phyloP scores from a whole-genome alignment of 768 basidiomycete species.

The Coprinopsis strossmayeri region DNA sequence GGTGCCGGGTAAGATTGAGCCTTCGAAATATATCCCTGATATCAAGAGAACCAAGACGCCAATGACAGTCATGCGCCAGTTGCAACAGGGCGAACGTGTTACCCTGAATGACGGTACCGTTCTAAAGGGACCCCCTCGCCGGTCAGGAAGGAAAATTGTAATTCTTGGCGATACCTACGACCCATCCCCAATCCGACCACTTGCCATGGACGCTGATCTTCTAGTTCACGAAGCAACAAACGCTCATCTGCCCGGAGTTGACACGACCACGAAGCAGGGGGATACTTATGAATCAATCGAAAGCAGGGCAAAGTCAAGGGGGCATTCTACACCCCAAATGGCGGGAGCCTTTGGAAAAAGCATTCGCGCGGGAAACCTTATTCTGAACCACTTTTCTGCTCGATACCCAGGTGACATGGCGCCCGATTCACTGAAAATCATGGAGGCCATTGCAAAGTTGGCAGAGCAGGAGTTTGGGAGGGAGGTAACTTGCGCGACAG shows the following conservation, averaged over 20 bases:
- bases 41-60: constrained; percentile 66
- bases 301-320: constrained; percentile 60
- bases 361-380: constrained; percentile 53
- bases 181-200: constrained; percentile 54
- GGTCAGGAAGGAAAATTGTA: constrained; percentile 68
- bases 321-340: constrained; percentile 91
- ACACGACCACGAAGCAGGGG: constrained; percentile 46
- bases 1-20: constrained; percentile 72
- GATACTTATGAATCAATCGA: constrained; percentile 63
- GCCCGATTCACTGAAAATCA: constrained; percentile 42
- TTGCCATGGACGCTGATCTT: constrained; percentile 64
- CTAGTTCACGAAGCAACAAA: constrained; percentile 90
- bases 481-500: constrained; percentile 65
- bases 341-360: constrained; percentile 73
- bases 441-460: constrained; percentile 55
- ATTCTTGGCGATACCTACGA: constrained; percentile 85
- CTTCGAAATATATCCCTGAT: constrained; percentile 57
- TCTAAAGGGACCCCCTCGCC: constrained; percentile 57
- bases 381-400: constrained; percentile 83
- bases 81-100: constrained; percentile 62
- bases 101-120: constrained; percentile 66
- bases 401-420: constrained; percentile 67
- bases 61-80: constrained; percentile 56
- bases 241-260: constrained; percentile 66
- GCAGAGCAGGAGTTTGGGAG: constrained; percentile 49